Evolutionary conservation across 805 yeast species (phyloP).

Genomic region (Wickerhamomyces alni): DNA sequence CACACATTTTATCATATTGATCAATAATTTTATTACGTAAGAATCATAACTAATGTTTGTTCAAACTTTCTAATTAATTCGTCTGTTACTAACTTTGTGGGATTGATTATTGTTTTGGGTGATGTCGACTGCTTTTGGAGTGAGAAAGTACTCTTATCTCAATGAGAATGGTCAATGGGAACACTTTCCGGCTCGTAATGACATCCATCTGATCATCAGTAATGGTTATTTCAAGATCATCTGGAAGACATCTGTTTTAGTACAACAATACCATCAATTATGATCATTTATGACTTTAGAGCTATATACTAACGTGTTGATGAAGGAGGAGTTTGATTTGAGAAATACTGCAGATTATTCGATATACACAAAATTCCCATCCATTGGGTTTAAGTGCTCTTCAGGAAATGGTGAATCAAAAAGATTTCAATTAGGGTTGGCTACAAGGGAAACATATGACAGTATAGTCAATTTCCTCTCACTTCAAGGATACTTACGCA

Average conservation of each 20-base stretch:
- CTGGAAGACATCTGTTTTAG: slow-evolving; percentile 17
- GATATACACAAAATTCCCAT: slow-evolving; percentile 16
- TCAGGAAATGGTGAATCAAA: background rate
- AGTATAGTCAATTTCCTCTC: background rate
- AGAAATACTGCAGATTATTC: background rate
- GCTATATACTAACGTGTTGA: background rate
- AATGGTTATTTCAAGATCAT: slow-evolving; percentile 9
- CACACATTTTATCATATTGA: too few species aligned
- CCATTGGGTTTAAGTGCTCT: slow-evolving; percentile 17
- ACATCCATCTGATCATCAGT: slow-evolving; percentile 9
- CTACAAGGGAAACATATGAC: slow-evolving; percentile 1
- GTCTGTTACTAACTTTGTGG: background rate
- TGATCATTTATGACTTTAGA: background rate
- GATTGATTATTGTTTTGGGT: background rate
- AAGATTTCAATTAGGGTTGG: slow-evolving; percentile 12
- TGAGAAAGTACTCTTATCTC: slow-evolving; percentile 19
- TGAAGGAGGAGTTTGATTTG: slow-evolving; percentile 11
- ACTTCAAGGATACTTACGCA: background rate
- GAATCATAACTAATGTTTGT: too few species aligned
- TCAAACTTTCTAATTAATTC: too few species aligned
- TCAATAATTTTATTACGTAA: too few species aligned
- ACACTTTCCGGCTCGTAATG: slow-evolving; percentile 21
- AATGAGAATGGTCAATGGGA: slow-evolving; percentile 15
- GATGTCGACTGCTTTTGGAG: slow-evolving; percentile 3
- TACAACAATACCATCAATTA: slow-evolving; percentile 3